Conservation (phyloP, 2,329 filamentous ascomycete species). For the Talaromyces atroroseus region DNA sequence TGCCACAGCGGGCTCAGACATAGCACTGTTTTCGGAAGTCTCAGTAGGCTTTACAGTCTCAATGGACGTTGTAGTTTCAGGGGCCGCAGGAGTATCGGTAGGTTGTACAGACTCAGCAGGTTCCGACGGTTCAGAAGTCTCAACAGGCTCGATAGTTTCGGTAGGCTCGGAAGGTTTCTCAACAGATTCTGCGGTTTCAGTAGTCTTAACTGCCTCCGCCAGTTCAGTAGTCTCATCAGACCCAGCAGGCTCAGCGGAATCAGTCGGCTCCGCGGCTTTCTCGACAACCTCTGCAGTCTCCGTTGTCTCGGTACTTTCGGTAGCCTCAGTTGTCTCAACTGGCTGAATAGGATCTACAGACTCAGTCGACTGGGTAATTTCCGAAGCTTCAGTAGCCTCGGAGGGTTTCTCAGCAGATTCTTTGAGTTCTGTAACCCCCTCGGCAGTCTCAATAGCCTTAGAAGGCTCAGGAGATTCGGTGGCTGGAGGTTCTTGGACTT, state of each 20-base stretch:
- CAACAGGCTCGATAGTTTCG: too few species aligned
- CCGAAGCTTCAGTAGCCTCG: neutral
- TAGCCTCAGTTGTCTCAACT: neutral
- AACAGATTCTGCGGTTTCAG: neutral
- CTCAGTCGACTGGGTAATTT: neutral
- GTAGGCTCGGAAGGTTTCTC: conserved; percentile 1
- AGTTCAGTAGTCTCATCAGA: neutral
- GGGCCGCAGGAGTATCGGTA: too few species aligned
- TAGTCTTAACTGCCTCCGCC: neutral
- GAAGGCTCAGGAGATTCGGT: neutral
- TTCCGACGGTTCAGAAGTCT: too few species aligned
- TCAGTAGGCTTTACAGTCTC: too few species aligned
- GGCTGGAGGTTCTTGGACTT: neutral
- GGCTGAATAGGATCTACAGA: neutral
- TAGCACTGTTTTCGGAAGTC: too few species aligned
- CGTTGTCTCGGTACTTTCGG: neutral
- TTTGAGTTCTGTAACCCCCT: neutral
- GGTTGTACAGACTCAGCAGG: too few species aligned
- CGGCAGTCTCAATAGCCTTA: neutral
- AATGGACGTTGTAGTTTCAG: too few species aligned
- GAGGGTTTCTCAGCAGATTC: neutral
- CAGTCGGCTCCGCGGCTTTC: neutral
- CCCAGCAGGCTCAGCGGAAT: neutral
- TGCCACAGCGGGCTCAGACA: too few species aligned
- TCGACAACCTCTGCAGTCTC: neutral